Conservation (phyloP, 2,329 filamentous ascomycete genomes). For the Epicoccum sorghinum region DNA sequence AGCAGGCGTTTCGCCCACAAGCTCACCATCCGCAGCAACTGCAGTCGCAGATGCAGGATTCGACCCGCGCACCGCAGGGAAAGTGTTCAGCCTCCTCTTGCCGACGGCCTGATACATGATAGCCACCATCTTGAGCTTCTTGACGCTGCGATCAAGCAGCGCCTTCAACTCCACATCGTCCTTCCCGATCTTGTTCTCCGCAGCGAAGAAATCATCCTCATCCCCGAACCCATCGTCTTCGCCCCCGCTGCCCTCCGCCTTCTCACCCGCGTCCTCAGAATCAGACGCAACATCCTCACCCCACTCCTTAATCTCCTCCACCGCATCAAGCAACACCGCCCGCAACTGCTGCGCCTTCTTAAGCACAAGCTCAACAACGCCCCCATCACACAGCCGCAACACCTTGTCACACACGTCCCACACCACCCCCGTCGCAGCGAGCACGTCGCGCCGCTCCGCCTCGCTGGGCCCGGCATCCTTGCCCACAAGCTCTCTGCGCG, state of each 20-base stretch:
- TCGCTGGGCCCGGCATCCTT: slow-evolving; percentile 31
- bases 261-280: slow-evolving; percentile 45
- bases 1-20: slow-evolving; percentile 20
- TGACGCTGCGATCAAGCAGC: slow-evolving; percentile 68
- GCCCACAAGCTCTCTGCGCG: slow-evolving; percentile 44
- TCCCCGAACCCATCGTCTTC: slow-evolving; percentile 41
- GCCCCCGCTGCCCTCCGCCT: slow-evolving; percentile 46
- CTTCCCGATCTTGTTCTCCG: slow-evolving; percentile 62
- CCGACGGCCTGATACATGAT: slow-evolving; percentile 72
- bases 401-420: slow-evolving; percentile 85
- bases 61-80: slow-evolving; percentile 18
- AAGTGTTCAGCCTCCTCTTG: slow-evolving; percentile 70
- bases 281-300: slow-evolving; percentile 71
- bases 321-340: slow-evolving; percentile 78
- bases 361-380: slow-evolving; percentile 72
- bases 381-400: slow-evolving; percentile 66
- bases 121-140: slow-evolving; percentile 69
- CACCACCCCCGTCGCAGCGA: slow-evolving; percentile 74
- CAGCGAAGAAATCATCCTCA: slow-evolving; percentile 71
- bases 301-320: slow-evolving; percentile 89
- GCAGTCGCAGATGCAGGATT: neutral
- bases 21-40: slow-evolving; percentile 11
- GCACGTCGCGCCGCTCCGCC: slow-evolving; percentile 51
- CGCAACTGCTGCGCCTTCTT: slow-evolving; percentile 75
- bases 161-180: slow-evolving; percentile 70